These are phyloP conservation scores for Cyclotella cryptica DNA, from an alignment of 108 stramenopile species.

Conservation along the genomic window DNA sequence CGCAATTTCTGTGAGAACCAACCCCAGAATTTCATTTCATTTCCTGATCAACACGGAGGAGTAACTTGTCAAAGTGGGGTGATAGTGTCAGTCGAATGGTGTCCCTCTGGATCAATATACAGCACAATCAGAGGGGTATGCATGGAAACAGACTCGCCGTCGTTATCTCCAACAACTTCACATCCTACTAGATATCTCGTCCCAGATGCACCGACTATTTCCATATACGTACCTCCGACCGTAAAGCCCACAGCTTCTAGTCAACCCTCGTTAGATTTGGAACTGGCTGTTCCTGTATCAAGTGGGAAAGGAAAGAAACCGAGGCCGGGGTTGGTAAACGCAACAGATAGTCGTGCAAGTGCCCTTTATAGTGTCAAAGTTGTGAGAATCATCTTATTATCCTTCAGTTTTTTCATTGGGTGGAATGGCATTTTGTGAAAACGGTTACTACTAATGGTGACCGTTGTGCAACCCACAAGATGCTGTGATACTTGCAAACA, in stretches of 20 bases:
- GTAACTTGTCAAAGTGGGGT: slow-evolving; percentile 15
- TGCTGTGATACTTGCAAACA: no score
- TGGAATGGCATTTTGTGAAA: no score
- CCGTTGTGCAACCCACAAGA: no score
- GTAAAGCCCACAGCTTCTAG: not conserved
- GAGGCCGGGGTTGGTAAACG: no score
- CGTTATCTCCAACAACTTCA: slow-evolving; percentile 8
- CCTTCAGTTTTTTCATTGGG: no score
- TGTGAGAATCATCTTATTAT: no score
- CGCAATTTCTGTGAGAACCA: slow-evolving; percentile 15
- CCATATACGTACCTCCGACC: not conserved
- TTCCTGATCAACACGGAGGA: slow-evolving; percentile 12
- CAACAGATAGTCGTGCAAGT: no score
- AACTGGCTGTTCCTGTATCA: no score
- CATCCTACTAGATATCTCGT: slow-evolving; percentile 1
- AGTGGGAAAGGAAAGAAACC: no score
- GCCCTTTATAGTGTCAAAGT: no score
- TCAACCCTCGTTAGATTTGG: no score
- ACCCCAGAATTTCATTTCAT: slow-evolving; percentile 10
- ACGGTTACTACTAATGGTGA: no score
- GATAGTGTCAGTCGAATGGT: slow-evolving; percentile 2
- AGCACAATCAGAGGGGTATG: slow-evolving; percentile 8
- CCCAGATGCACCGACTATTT: not conserved
- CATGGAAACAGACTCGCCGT: slow-evolving; percentile 19
- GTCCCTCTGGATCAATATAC: slow-evolving; percentile 15